These are phyloP conservation scores for Quercus engelmannii DNA, from an alignment of 306 rosid genomes.

Conservation along the genomic window DNA sequence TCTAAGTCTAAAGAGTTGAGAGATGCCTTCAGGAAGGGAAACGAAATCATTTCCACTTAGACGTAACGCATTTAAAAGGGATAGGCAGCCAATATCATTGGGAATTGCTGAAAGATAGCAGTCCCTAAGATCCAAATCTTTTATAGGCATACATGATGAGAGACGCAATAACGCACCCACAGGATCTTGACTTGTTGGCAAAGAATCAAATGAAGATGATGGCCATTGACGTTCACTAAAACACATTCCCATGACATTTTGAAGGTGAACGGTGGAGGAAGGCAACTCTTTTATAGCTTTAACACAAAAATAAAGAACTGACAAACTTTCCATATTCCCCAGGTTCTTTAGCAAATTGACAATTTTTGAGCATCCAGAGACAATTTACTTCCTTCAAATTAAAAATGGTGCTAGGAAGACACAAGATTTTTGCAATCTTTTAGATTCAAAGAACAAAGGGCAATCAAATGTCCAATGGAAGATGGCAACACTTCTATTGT, in stretches of 20 bases:
- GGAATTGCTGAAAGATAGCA: not conserved
- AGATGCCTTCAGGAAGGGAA: not conserved
- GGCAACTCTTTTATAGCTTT: not conserved
- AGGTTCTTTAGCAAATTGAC: not conserved
- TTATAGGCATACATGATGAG: not conserved
- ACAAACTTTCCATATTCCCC: not conserved
- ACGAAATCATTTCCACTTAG: conserved; percentile 1
- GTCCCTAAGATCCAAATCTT: not conserved
- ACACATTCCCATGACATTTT: not conserved
- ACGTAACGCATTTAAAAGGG: not conserved
- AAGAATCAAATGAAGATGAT: not conserved
- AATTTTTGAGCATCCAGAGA: not conserved
- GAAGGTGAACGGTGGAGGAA: not conserved
- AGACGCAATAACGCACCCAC: not conserved
- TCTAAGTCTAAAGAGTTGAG: not conserved
- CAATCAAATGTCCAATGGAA: too few relatives aligned
- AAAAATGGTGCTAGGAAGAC: not conserved
- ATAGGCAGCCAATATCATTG: not conserved
- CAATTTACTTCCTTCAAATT: rapidly evolving
- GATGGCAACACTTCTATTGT: too few relatives aligned
- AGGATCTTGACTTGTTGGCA: too few relatives aligned
- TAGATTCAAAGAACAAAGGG: not conserved
- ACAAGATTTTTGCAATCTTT: not conserved
- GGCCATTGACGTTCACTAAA: not conserved
- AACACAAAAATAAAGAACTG: not conserved